Percentiles rank a stretch among this genome's conserved stretches.
Conservation (phyloP, 1,284 basidiomycete genomes). For the Termitomyces sp. region DNA sequence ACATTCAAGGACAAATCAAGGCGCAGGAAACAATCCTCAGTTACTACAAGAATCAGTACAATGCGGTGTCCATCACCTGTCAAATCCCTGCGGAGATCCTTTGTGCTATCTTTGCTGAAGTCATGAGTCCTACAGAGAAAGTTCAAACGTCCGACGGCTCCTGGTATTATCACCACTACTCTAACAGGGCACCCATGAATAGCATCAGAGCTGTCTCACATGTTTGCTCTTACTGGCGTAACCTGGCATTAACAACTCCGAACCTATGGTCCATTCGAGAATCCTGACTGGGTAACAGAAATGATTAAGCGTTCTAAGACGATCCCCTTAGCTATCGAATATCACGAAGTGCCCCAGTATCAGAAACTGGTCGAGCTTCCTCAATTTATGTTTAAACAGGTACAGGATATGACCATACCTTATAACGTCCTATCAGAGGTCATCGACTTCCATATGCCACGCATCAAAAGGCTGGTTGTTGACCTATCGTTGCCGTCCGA, state of each 20-base stretch:
- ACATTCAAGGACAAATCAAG: not conserved
- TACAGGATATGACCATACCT: not conserved
- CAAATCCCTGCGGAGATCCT: not conserved
- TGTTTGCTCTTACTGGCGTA: constrained; percentile 7
- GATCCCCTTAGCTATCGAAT: not conserved
- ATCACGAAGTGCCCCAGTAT: not conserved
- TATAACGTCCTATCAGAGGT: not conserved
- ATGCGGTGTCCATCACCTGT: not conserved
- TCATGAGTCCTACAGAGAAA: not conserved
- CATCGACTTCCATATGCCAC: not conserved
- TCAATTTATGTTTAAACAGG: too few relatives aligned
- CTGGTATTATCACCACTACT: not conserved
- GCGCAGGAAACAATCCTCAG: too few relatives aligned
- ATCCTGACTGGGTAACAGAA: constrained; percentile 3
- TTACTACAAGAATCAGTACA: not conserved
- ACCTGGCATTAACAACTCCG: constrained; percentile 8
- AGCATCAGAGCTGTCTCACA: constrained; percentile 4
- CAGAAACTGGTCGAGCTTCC: too few relatives aligned
- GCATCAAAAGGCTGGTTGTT: not conserved
- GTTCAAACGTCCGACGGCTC: not conserved
- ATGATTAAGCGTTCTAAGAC: constrained; percentile 8
- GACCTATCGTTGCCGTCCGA: not conserved
- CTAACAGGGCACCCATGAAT: not conserved
- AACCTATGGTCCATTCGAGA: constrained; percentile 7
- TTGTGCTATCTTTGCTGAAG: not conserved